A percentile compares a stretch with the other conserved stretches of the same genome.
phyloP scores from a whole-genome alignment of 441 rosid species.

The Mallotus repandus region DNA sequence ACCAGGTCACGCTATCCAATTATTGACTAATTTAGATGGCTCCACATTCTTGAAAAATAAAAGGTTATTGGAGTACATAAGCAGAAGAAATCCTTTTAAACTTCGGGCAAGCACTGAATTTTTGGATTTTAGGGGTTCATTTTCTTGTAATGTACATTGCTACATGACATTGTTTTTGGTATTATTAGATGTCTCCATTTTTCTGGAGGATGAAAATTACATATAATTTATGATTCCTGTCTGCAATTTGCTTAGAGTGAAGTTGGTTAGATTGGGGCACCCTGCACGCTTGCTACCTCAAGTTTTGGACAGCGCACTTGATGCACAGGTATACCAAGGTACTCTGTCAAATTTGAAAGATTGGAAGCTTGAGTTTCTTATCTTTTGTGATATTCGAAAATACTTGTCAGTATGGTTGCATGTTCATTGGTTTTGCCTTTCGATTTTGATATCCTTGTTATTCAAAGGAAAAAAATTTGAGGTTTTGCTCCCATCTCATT shows the following conservation, averaged over 20 bases:
- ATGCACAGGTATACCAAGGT: slow-evolving; percentile 64
- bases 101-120: background rate
- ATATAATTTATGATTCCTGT: slow-evolving; percentile 5
- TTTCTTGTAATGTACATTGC: background rate
- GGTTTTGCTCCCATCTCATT: background rate
- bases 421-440: background rate
- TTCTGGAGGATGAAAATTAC: slow-evolving; percentile 1
- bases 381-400: slow-evolving; percentile 9
- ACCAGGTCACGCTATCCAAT: background rate
- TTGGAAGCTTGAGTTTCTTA: slow-evolving; percentile 1
- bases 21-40: background rate
- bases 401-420: slow-evolving; percentile 4
- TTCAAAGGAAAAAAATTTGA: background rate
- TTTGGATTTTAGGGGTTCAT: background rate
- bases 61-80: background rate
- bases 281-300: slow-evolving; percentile 97
- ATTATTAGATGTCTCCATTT: background rate
- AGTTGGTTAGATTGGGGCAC: slow-evolving; percentile 92
- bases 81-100: slow-evolving; percentile 1
- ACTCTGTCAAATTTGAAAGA: background rate
- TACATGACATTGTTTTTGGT: background rate
- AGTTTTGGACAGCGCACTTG: slow-evolving; percentile 90
- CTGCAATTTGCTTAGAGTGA: slow-evolving; percentile 45
- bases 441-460: background rate
- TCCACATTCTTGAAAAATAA: background rate